Evolutionary conservation across 1,284 basidiomycete genomes (phyloP), one percentile per base, ranked within the genome.

Genomic region (Ganoderma resinaceum): DNA sequence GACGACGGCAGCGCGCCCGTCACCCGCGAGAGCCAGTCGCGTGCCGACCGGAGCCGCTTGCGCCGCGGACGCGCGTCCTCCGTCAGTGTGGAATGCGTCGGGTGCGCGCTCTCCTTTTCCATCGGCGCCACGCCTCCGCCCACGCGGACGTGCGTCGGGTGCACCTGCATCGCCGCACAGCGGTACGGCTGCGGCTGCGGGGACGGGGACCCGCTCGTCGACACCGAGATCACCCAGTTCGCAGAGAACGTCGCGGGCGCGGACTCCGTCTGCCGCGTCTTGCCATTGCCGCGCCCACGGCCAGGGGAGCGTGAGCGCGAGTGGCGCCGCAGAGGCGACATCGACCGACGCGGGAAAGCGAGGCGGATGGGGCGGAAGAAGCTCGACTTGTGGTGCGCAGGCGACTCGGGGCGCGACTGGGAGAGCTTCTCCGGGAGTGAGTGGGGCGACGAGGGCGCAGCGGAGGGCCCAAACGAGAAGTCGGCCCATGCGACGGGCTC

Each of bases 1-100:
- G 79, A 82, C 69, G 81, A 80, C 26, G 78, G 80, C 58, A 83
- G 77, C 61, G 80, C 76, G n/a, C 81, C 81, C 61, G 85, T 77
- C 72, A 89, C 82, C 31, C 87, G 84, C 70, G 86, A 86, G 76
- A 89, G 87, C 88, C 88, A 89, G 75, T 83, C 81, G 57, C 87
- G 84, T 75, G 85, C 82, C 61, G 85, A 82, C 69, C 86, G 85
- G 77, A 84, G 78, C 62, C 84, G 80, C 70, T 82, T 79, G 72
- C 81, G 80, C 52, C 82, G 80, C 75, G 80, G 81, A 43, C 77
- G 78, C 55, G 78, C 76, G 72, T 70, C 76, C 72, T 78, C 76
- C 61, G 72, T 67, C 69, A 74, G 63, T 61, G 68, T 73, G 68
- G 71, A 74, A 59, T 75, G 72, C 64, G 68, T 69, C 49, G 66